Conservation (phyloP, 352 stramenopile species). For the Phytophthora crassamura region DNA sequence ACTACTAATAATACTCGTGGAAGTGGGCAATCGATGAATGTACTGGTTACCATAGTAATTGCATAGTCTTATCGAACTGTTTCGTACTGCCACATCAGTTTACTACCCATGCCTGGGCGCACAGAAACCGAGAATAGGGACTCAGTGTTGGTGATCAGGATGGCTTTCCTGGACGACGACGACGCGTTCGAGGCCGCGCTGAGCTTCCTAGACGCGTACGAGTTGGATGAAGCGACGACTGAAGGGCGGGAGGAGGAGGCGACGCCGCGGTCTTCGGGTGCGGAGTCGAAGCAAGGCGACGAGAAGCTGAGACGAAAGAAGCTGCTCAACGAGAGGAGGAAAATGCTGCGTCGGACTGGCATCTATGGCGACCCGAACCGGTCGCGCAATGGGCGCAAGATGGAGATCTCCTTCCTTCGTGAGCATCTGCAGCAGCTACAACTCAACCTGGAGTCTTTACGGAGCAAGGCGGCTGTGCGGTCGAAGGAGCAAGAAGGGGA, state of each 20-base stretch:
- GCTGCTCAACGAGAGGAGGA: slow-evolving; percentile 25
- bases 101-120: too few species aligned
- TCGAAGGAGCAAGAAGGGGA: slow-evolving; percentile 1
- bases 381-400: slow-evolving; percentile 34
- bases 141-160: neutral
- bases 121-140: neutral
- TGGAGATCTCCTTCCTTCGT: slow-evolving; percentile 47
- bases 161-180: slow-evolving; percentile 28
- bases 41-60: too few species aligned
- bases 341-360: slow-evolving; percentile 20
- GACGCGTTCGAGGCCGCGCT: slow-evolving; percentile 28
- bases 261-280: neutral
- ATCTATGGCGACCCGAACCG: slow-evolving; percentile 40
- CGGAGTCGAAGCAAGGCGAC: neutral
- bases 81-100: too few species aligned
- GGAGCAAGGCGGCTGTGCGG: neutral
- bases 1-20: too few species aligned
- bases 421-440: slow-evolving; percentile 43
- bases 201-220: slow-evolving; percentile 33
- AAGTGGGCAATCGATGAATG: too few species aligned
- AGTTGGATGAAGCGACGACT: neutral
- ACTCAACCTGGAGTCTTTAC: slow-evolving; percentile 30
- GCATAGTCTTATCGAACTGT: too few species aligned
- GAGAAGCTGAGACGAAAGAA: slow-evolving; percentile 14
- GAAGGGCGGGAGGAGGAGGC: neutral